phyloP scores from a whole-genome alignment of 345 rosid genomes.

The Citrus glauca region DNA sequence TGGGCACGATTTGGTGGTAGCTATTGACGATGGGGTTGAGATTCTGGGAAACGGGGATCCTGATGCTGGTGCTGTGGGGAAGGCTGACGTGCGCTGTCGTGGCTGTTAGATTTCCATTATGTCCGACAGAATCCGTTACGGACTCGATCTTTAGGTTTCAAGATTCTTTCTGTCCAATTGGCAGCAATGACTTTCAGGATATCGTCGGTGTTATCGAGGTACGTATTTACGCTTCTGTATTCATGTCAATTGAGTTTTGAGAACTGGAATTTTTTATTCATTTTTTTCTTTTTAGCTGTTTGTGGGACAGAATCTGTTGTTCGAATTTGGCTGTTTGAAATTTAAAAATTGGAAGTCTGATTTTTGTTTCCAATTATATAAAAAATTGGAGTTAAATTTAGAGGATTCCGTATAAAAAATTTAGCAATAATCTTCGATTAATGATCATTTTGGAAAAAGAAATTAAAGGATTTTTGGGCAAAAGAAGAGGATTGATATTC shows the following conservation, averaged over 20 bases:
- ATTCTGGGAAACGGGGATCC: conserved; percentile 38
- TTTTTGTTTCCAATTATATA: not conserved
- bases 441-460: not conserved
- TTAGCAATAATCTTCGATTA: not conserved
- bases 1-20: not conserved
- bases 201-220: conserved; percentile 66
- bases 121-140: conserved; percentile 32
- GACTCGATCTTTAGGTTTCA: conserved; percentile 56
- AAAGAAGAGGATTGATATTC: not conserved
- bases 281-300: not conserved
- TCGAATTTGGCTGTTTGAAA: not conserved
- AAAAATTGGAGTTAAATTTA: not conserved
- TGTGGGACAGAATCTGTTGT: not conserved
- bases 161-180: conserved; percentile 36
- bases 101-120: conserved; percentile 37
- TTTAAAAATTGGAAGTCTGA: not conserved
- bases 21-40: conserved; percentile 23
- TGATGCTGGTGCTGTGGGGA: conserved; percentile 29
- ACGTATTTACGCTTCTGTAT: not conserved
- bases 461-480: not conserved
- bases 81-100: conserved; percentile 25
- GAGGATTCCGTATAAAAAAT: not conserved
- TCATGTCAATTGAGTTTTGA: not conserved
- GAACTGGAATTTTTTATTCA: not conserved
- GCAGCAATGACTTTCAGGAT: conserved; percentile 23